Percentiles rank a stretch among this genome's conserved stretches.
Conservation (phyloP, 768 basidiomycete genomes). For the Ramaria sp. region DNA sequence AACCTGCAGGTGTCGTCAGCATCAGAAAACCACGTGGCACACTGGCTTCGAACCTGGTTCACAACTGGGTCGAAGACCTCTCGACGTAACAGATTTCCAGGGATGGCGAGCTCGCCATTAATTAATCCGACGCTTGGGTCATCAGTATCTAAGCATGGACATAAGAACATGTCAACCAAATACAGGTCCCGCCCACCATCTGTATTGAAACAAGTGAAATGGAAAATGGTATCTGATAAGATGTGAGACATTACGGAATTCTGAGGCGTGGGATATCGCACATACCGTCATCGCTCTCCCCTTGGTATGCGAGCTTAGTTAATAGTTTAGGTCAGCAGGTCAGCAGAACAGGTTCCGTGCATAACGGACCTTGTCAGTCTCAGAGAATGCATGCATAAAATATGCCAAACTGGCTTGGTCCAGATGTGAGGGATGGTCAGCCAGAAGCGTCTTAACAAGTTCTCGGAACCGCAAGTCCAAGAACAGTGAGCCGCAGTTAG, state of each 20-base stretch:
- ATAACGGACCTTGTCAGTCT: constrained; percentile 49
- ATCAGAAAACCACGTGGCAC: background rate
- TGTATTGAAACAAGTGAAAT: constrained; percentile 85
- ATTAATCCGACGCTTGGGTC: constrained; percentile 71
- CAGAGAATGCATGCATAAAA: constrained; percentile 77
- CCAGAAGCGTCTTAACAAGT: constrained; percentile 64
- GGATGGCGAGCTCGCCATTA: constrained; percentile 77
- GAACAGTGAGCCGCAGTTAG: constrained; percentile 81
- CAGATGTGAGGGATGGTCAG: constrained; percentile 78
- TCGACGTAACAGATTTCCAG: constrained; percentile 64
- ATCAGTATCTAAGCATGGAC: constrained; percentile 40
- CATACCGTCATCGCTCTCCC: constrained; percentile 66
- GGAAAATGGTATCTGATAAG: constrained; percentile 63
- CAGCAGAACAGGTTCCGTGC: background rate
- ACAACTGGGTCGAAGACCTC: constrained; percentile 89
- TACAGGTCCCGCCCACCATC: constrained; percentile 24
- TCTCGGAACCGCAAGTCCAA: constrained; percentile 80
- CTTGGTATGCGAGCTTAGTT: constrained; percentile 52
- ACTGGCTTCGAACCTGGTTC: constrained; percentile 40
- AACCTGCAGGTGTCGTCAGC: constrained; percentile 35
- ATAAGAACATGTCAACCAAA: background rate
- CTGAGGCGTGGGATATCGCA: background rate
- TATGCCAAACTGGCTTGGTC: constrained; percentile 74
- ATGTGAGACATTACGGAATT: constrained; percentile 7
- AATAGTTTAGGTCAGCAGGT: background rate